Conservation (phyloP, 2,329 filamentous ascomycete genomes). For the Exophiala viscosa region DNA sequence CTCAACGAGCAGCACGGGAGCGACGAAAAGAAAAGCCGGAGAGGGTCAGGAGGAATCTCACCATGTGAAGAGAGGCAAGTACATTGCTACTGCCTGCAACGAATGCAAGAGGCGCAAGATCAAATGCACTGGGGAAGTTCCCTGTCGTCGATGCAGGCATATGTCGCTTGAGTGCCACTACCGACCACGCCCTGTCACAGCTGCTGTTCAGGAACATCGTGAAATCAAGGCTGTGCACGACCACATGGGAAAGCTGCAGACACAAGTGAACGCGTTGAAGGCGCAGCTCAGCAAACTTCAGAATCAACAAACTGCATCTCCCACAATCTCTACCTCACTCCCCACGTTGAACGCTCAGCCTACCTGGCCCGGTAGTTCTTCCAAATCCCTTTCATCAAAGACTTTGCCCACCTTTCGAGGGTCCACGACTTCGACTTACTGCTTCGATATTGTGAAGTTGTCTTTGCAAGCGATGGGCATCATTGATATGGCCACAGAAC, state of each 20-base stretch:
- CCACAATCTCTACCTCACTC: no score
- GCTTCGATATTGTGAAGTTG: neutral
- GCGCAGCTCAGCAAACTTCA: no score
- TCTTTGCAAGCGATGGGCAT: neutral
- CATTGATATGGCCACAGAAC: neutral
- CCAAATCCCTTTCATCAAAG: neutral
- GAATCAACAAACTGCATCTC: no score
- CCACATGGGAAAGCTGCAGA: neutral
- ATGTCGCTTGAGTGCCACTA: conserved; percentile 59
- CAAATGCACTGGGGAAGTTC: conserved; percentile 62
- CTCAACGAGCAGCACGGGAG: no score
- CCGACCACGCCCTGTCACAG: conserved; percentile 52
- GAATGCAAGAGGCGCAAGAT: conserved; percentile 66
- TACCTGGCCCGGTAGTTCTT: neutral
- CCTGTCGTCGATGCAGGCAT: conserved; percentile 63
- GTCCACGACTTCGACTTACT: neutral
- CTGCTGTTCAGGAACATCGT: conserved; percentile 72
- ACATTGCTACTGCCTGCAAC: conserved; percentile 39
- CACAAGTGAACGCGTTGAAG: no score
- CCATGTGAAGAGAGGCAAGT: no score
- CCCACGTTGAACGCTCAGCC: neutral
- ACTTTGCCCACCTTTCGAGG: neutral
- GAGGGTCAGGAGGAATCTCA: no score
- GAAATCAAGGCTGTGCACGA: conserved; percentile 61
- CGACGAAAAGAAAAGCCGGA: no score